These are phyloP conservation scores for Malus hybrid DNA, from an alignment of 331 rosid genomes.

Conservation along the genomic window DNA sequence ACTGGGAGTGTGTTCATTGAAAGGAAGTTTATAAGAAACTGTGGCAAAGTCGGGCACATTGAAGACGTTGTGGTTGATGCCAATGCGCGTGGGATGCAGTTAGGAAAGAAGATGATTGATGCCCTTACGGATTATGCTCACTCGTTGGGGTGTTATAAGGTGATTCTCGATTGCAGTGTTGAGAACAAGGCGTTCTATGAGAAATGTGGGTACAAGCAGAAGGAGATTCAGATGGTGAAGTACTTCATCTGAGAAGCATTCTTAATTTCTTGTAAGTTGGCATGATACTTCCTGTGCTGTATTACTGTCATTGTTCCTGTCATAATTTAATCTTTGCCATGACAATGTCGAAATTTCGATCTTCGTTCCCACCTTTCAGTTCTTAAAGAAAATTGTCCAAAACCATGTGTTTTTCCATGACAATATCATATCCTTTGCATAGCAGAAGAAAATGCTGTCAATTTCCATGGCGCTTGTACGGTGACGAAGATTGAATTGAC, in stretches of 20 bases:
- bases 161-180: slow-evolving; percentile 70
- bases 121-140: slow-evolving; percentile 65
- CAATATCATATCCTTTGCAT: neutral
- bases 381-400: neutral
- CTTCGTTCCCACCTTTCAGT: neutral
- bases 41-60: slow-evolving; percentile 73
- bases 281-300: too few species aligned
- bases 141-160: slow-evolving; percentile 68
- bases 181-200: slow-evolving; percentile 53
- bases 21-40: slow-evolving; percentile 64
- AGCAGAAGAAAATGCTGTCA: neutral
- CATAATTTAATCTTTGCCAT: neutral
- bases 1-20: slow-evolving; percentile 60
- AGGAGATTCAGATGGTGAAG: slow-evolving; percentile 61
- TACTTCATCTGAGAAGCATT: slow-evolving; percentile 43
- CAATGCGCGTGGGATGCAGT: slow-evolving; percentile 44
- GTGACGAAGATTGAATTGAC: too few species aligned
- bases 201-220: slow-evolving; percentile 66
- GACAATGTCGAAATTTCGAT: neutral
- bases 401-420: neutral
- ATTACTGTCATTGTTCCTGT: too few species aligned
- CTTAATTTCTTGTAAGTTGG: neutral
- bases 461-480: neutral
- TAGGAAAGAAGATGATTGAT: slow-evolving; percentile 46
- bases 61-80: slow-evolving; percentile 86